These are phyloP conservation scores for Cladorrhinum sp. DNA, from an alignment of 2,329 filamentous ascomycete species.

Conservation along the genomic window DNA sequence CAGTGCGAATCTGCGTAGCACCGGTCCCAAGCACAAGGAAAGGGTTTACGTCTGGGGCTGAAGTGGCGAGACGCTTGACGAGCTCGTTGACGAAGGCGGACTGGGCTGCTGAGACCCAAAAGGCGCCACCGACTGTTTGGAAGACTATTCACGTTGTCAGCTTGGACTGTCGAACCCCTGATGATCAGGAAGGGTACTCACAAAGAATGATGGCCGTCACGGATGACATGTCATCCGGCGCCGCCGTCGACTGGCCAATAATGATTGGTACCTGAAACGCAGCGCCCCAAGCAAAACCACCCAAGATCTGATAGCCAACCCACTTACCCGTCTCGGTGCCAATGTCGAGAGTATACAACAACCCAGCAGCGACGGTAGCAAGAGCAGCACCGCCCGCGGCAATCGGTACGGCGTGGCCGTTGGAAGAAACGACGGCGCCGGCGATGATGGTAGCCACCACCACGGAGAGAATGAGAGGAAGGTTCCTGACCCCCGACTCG, in stretches of 20 bases:
- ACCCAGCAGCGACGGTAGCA: conserved; percentile 35
- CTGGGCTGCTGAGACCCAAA: conserved; percentile 45
- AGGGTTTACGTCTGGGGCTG: conserved; percentile 32
- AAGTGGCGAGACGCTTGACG: conserved; percentile 26
- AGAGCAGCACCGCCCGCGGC: conserved; percentile 37
- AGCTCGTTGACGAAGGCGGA: conserved; percentile 39
- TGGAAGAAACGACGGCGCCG: conserved; percentile 33
- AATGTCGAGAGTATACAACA: conserved; percentile 38
- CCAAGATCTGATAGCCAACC: conserved; percentile 48
- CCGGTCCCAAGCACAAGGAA: conserved; percentile 34
- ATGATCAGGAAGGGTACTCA: conserved; percentile 7
- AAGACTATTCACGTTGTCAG: conserved; percentile 31
- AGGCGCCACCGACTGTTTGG: conserved; percentile 46
- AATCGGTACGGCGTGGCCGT: conserved; percentile 35
- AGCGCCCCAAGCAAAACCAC: conserved; percentile 45
- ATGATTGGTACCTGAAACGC: conserved; percentile 46
- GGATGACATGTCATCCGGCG: conserved; percentile 36
- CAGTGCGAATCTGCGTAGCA: conserved; percentile 48
- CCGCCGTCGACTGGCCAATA: conserved; percentile 30
- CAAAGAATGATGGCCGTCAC: conserved; percentile 39
- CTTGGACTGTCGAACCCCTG: neutral
- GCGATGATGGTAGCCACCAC: conserved; percentile 36
- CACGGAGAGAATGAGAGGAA: conserved; percentile 40
- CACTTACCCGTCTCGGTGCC: conserved; percentile 35
- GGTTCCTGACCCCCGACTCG: conserved; percentile 38